These are phyloP conservation scores for Dictyostelium brefeldianum DNA, from an alignment of 78 protist species.

Conservation along the genomic window DNA sequence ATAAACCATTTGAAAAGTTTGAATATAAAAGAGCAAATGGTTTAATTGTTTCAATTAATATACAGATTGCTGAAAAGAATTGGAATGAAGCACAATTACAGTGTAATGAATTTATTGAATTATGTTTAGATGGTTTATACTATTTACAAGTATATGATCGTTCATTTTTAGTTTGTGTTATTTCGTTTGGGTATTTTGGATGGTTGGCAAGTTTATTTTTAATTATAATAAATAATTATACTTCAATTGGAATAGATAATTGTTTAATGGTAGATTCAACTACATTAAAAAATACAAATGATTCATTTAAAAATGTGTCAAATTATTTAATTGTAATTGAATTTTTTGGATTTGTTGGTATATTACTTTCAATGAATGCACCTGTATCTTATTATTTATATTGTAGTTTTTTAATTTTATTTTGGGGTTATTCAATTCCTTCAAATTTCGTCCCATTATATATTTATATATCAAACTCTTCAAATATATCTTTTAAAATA, in stretches of 20 bases:
- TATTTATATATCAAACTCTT: background rate
- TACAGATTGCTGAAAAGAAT: background rate
- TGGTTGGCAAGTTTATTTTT: conserved; percentile 72
- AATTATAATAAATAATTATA: conserved; percentile 52
- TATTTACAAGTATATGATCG: conserved; percentile 91
- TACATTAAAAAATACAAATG: background rate
- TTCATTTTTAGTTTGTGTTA: conserved; percentile 76
- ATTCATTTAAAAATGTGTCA: conserved; percentile 23
- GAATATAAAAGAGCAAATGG: background rate
- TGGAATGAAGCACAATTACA: conserved; percentile 58
- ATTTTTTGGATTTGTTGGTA: conserved; percentile 26
- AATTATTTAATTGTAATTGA: background rate
- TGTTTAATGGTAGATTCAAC: background rate
- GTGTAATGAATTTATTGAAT: conserved; percentile 33
- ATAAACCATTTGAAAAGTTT: conserved; percentile 50
- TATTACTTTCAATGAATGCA: conserved; percentile 28
- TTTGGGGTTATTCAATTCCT: conserved; percentile 65
- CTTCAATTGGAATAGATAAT: background rate
- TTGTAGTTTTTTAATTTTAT: conserved; percentile 59
- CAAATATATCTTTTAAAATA: background rate
- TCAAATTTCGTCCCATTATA: conserved; percentile 62
- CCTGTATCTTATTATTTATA: conserved; percentile 65
- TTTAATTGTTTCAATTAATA: background rate
- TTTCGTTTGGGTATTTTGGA: conserved; percentile 87
- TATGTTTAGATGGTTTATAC: conserved; percentile 76